A percentile compares a stretch with the other conserved stretches of the same genome.
Conservation (phyloP, 805 yeast genomes). For the Spathaspora hagerdaliae region DNA sequence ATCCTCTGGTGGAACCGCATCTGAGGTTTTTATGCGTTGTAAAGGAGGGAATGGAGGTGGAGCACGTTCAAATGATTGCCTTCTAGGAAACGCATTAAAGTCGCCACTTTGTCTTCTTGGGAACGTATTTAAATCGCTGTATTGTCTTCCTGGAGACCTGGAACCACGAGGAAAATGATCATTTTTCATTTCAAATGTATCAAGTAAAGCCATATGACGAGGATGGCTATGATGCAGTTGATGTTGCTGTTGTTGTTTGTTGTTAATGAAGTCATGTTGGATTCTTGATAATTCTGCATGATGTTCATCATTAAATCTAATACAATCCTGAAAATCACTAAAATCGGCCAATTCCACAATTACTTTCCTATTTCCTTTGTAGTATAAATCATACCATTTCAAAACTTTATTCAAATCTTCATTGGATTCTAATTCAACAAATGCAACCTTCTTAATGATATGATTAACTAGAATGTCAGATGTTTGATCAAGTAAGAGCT, state of each 20-base stretch:
- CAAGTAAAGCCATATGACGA: slow-evolving; percentile 9
- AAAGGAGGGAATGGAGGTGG: background rate
- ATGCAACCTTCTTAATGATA: slow-evolving; percentile 52
- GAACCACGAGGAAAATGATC: background rate
- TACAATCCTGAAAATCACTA: slow-evolving; percentile 36
- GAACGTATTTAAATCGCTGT: background rate
- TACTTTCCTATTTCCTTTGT: slow-evolving; percentile 39
- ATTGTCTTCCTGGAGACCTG: background rate
- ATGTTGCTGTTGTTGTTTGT: slow-evolving; percentile 6
- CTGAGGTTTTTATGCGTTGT: background rate
- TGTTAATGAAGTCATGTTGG: slow-evolving; percentile 22
- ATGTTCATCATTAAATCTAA: slow-evolving; percentile 35
- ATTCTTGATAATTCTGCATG: slow-evolving; percentile 25
- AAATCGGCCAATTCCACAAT: slow-evolving; percentile 38
- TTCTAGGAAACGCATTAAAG: slow-evolving; percentile 6
- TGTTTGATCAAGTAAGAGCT: slow-evolving; percentile 54
- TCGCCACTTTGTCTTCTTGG: slow-evolving; percentile 1
- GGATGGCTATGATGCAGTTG: slow-evolving; percentile 4
- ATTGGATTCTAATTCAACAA: slow-evolving; percentile 53
- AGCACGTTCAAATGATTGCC: slow-evolving; percentile 1
- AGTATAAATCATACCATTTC: slow-evolving; percentile 59
- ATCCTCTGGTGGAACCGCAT: background rate
- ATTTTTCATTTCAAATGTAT: slow-evolving; percentile 6
- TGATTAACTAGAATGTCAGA: slow-evolving; percentile 32
- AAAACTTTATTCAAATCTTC: slow-evolving; percentile 53